These are phyloP conservation scores for Coemansia sp. DNA, from an alignment of 192 early-diverging fungal genomes.

Conservation along the genomic window DNA sequence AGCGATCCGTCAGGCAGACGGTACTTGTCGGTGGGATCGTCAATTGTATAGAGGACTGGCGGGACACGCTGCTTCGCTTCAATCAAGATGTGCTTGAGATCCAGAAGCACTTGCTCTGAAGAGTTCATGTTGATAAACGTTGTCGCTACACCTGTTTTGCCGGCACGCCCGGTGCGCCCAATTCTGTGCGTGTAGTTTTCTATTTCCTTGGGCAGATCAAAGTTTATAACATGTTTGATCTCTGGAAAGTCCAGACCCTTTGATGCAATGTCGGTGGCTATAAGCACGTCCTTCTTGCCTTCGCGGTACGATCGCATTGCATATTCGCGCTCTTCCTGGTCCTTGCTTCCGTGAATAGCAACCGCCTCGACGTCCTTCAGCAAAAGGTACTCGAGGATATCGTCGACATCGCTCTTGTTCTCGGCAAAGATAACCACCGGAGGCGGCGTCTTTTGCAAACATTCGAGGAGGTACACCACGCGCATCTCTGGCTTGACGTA, in stretches of 20 bases:
- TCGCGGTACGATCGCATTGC: slow-evolving; percentile 88
- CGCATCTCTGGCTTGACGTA: slow-evolving; percentile 96
- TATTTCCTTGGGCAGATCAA: slow-evolving; percentile 99
- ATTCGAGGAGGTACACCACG: slow-evolving; percentile 91
- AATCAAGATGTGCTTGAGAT: slow-evolving; percentile 86
- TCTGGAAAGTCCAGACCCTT: slow-evolving; percentile 95
- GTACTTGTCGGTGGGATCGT: slow-evolving; percentile 88
- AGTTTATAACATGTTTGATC: slow-evolving; percentile 98
- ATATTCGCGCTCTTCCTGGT: slow-evolving; percentile 96
- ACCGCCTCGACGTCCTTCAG: slow-evolving; percentile 93
- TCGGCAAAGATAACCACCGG: slow-evolving; percentile 97
- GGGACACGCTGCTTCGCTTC: slow-evolving; percentile 95
- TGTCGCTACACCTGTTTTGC: slow-evolving; percentile 94
- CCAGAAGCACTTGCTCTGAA: slow-evolving; percentile 89
- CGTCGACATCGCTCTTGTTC: slow-evolving; percentile 98
- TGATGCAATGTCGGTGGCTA: slow-evolving; percentile 95
- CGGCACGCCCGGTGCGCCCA: slow-evolving; percentile 94
- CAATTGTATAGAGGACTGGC: slow-evolving; percentile 76
- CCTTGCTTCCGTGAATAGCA: slow-evolving; percentile 94
- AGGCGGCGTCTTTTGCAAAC: slow-evolving; percentile 94
- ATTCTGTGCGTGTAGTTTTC: slow-evolving; percentile 98
- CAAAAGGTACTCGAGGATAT: slow-evolving; percentile 95
- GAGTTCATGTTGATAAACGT: slow-evolving; percentile 95
- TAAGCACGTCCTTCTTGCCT: slow-evolving; percentile 90
- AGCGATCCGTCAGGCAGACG: slow-evolving; percentile 65